A percentile compares a stretch with the other conserved stretches of the same genome.
Conservation (phyloP, 1,284 basidiomycete species). For the Cerrena zonata region DNA sequence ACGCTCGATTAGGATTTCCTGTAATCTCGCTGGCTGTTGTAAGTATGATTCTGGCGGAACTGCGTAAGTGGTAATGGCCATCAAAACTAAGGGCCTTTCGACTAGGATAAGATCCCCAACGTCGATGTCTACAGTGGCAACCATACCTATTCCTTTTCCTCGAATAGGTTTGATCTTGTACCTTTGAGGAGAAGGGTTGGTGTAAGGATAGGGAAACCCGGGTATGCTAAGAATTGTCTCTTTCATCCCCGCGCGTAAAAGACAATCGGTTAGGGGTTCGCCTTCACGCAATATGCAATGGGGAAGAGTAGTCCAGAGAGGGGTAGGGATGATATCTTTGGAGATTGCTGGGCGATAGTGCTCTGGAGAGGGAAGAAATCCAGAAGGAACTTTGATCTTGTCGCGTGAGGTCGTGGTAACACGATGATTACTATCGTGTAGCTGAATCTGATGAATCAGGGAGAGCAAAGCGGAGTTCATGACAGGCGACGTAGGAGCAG, state of each 20-base stretch:
- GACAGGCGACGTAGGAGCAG: too few relatives aligned
- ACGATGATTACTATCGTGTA: too few relatives aligned
- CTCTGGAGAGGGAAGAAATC: too few relatives aligned
- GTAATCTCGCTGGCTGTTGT: too few relatives aligned
- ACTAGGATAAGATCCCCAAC: slow-evolving; percentile 1
- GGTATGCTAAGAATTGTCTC: not conserved
- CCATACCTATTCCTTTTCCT: not conserved
- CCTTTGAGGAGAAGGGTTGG: not conserved
- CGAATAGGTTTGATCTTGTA: not conserved
- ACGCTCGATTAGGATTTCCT: not conserved
- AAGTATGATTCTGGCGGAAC: not conserved
- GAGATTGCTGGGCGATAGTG: too few relatives aligned
- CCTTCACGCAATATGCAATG: too few relatives aligned
- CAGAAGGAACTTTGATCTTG: too few relatives aligned
- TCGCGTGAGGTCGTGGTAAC: too few relatives aligned
- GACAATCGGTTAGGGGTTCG: not conserved
- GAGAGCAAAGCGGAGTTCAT: too few relatives aligned
- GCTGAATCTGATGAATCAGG: too few relatives aligned
- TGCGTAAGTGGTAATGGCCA: not conserved
- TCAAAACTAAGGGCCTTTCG: not conserved
- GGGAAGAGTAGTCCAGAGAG: too few relatives aligned
- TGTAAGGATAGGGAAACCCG: not conserved
- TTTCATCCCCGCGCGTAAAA: not conserved
- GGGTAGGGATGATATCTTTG: too few relatives aligned
- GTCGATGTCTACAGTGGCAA: slow-evolving; percentile 4